Conservation (phyloP, 1,284 basidiomycete species). For the Polyporus tsugae region DNA sequence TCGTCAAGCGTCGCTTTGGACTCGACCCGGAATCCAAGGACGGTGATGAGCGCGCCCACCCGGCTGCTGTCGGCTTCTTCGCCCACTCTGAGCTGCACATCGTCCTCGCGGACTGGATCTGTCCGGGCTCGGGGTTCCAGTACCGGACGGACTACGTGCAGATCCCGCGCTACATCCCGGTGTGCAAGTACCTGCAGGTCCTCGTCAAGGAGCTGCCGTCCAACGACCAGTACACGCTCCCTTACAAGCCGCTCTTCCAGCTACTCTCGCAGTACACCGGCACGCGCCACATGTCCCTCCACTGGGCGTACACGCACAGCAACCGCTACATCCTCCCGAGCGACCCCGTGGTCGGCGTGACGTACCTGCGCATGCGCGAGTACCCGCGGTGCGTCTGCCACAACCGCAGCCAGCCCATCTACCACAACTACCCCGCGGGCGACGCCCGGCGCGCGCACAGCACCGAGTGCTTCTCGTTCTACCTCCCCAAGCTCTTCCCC, state of each 20-base stretch:
- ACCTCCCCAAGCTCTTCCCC: conserved; percentile 26
- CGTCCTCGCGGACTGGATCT: conserved; percentile 22
- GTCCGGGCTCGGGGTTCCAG: conserved; percentile 10
- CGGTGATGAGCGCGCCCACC: conserved; percentile 19
- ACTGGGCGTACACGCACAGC: conserved; percentile 29
- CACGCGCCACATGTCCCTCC: conserved; percentile 17
- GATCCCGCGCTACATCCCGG: conserved; percentile 27
- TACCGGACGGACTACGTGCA: conserved; percentile 26
- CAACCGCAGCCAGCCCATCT: conserved; percentile 8
- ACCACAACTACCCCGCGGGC: background rate
- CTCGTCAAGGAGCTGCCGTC: conserved; percentile 25
- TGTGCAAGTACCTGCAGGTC: conserved; percentile 13
- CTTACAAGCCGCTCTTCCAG: conserved; percentile 27
- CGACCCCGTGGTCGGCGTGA: conserved; percentile 18
- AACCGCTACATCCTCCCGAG: conserved; percentile 24
- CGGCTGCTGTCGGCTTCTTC: conserved; percentile 22
- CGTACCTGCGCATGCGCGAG: conserved; percentile 27
- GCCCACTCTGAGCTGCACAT: conserved; percentile 24
- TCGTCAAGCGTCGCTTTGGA: conserved; percentile 22
- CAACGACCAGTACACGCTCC: conserved; percentile 17
- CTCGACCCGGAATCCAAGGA: conserved; percentile 13
- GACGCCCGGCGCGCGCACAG: conserved; percentile 8
- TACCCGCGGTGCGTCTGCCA: conserved; percentile 32
- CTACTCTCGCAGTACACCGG: conserved; percentile 24
- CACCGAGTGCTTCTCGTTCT: conserved; percentile 26